Evolutionary conservation across 2,329 filamentous ascomycete species (phyloP).

Genomic region (Golovinomyces cichoracearum): DNA sequence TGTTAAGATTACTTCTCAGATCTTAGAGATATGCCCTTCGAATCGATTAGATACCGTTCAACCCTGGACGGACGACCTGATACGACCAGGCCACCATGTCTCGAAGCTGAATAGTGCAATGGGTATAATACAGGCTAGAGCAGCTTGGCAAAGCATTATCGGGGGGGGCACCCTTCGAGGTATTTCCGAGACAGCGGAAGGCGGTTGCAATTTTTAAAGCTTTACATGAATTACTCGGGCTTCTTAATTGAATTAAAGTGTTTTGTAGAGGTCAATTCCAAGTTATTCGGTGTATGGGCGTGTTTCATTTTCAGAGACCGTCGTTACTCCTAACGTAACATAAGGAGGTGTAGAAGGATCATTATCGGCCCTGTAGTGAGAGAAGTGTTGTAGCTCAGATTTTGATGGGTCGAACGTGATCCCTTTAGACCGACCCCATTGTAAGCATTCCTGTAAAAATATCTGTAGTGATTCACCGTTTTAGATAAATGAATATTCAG

Average conservation of each 20-base stretch:
- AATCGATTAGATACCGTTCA: too few species aligned
- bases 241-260: not conserved
- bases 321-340: not conserved
- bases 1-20: too few species aligned
- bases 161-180: not conserved
- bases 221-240: not conserved
- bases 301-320: not conserved
- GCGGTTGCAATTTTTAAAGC: not conserved
- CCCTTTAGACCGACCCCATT: not conserved
- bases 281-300: not conserved
- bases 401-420: not conserved
- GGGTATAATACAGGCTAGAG: not conserved
- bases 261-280: not conserved
- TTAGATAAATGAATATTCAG: not conserved
- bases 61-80: not conserved
- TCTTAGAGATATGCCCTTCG: too few species aligned
- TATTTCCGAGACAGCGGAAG: not conserved
- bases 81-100: not conserved
- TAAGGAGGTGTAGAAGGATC: not conserved
- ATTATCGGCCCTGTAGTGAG: not conserved
- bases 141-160: not conserved
- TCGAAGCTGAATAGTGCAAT: not conserved
- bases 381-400: not conserved
- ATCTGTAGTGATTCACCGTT: not conserved
- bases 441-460: not conserved